Conservation (phyloP, 805 yeast genomes). For the Candida krabiensis region DNA sequence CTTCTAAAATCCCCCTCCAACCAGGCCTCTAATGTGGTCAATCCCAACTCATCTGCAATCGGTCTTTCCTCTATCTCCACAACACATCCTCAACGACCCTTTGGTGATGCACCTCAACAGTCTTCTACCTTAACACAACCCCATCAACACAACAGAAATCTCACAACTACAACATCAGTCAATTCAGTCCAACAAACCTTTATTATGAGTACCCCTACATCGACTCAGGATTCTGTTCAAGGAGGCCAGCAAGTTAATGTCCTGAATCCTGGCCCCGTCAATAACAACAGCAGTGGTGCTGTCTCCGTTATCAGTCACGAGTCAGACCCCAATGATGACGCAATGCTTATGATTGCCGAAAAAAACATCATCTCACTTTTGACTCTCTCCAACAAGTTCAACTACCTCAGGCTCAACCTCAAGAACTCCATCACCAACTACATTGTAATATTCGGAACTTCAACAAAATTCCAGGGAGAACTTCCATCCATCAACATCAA, state of each 20-base stretch:
- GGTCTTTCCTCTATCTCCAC: too few species aligned
- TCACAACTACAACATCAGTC: neutral
- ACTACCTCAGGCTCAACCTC: conserved; percentile 21
- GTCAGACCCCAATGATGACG: conserved; percentile 15
- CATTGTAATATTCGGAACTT: conserved; percentile 23
- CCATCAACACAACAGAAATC: neutral
- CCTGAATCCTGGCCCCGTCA: neutral
- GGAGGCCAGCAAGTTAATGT: neutral
- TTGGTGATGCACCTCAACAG: neutral
- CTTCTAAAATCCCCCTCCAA: conserved; percentile 15
- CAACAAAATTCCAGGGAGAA: conserved; percentile 16
- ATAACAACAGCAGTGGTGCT: conserved; percentile 6
- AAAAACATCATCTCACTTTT: conserved; percentile 34
- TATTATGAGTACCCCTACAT: neutral
- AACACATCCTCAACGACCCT: conserved; percentile 1
- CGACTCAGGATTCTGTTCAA: too few species aligned
- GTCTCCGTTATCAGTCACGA: neutral
- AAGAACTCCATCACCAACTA: conserved; percentile 27
- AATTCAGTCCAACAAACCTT: neutral
- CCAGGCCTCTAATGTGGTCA: neutral
- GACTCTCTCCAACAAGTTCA: conserved; percentile 33
- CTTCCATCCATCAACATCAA: conserved; percentile 20
- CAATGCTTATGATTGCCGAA: conserved; percentile 15
- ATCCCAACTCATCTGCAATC: neutral
- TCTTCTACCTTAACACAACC: neutral